These are phyloP conservation scores for Fusarium euwallaceae DNA, from an alignment of 2,329 filamentous ascomycete genomes.

Conservation along the genomic window DNA sequence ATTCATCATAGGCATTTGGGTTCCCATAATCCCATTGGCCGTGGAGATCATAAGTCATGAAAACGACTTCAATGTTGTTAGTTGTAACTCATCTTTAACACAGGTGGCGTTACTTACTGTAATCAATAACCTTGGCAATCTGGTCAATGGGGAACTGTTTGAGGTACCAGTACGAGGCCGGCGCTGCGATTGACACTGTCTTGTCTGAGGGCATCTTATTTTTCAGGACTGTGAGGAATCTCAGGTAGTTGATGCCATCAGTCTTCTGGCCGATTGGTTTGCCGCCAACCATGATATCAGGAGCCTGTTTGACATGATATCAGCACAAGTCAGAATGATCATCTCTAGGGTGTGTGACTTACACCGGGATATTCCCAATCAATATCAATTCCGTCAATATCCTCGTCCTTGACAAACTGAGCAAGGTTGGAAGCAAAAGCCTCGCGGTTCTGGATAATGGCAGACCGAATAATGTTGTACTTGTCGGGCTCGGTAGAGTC, in stretches of 20 bases:
- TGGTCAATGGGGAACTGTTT: constrained; percentile 46
- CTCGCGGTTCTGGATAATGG: constrained; percentile 49
- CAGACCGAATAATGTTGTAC: constrained; percentile 41
- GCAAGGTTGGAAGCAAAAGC: constrained; percentile 51
- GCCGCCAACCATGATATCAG: background rate
- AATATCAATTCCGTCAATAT: constrained; percentile 55
- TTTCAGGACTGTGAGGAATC: constrained; percentile 1
- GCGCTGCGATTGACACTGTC: constrained; percentile 48
- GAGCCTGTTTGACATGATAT: background rate
- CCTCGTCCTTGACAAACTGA: constrained; percentile 53
- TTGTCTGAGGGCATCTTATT: constrained; percentile 14
- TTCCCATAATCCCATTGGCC: constrained; percentile 49
- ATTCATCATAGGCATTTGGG: constrained; percentile 31
- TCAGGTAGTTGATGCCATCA: constrained; percentile 1
- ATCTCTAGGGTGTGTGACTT: background rate
- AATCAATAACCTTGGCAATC: constrained; percentile 47
- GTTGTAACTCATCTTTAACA: background rate
- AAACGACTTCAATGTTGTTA: constrained; percentile 21
- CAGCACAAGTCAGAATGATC: background rate
- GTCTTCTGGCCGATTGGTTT: constrained; percentile 5
- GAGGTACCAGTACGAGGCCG: constrained; percentile 53
- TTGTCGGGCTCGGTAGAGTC: constrained; percentile 41
- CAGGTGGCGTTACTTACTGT: constrained; percentile 28
- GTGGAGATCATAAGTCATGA: constrained; percentile 31
- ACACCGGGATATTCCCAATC: constrained; percentile 58